Percentiles rank a stretch among this genome's conserved stretches.
These are phyloP conservation scores for Colletotrichum coccodes DNA, from an alignment of 2,329 filamentous ascomycete genomes.

Conservation along the genomic window DNA sequence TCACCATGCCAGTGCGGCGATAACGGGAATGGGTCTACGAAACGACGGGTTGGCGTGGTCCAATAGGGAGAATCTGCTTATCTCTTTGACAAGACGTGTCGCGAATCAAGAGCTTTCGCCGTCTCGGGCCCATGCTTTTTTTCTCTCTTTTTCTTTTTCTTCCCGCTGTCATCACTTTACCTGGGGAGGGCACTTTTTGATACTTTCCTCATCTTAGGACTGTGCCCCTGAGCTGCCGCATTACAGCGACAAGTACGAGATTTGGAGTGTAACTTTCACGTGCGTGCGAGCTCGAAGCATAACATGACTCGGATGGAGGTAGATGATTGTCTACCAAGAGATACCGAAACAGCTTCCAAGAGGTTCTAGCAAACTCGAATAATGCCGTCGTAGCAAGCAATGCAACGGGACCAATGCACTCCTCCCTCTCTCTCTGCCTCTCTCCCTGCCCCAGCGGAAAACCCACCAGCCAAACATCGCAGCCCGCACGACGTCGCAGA, in stretches of 20 bases:
- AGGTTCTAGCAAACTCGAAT: no score
- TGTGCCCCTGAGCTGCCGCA: background rate
- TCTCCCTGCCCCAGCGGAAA: no score
- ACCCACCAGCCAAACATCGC: background rate
- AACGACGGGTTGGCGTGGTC: background rate
- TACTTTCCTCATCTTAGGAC: background rate
- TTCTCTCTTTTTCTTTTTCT: background rate
- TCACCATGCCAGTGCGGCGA: constrained; percentile 16
- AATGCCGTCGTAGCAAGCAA: background rate
- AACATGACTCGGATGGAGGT: background rate
- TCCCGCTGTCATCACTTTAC: background rate
- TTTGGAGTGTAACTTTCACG: background rate
- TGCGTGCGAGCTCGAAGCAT: background rate
- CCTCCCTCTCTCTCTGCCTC: no score
- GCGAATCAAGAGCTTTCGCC: constrained; percentile 18
- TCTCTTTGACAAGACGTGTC: background rate
- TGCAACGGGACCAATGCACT: no score
- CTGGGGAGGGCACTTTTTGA: background rate
- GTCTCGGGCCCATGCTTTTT: constrained; percentile 13
- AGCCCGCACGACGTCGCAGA: constrained; percentile 10
- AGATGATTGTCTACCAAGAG: background rate
- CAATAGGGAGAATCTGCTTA: constrained; percentile 28
- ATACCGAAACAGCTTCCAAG: no score
- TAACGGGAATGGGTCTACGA: constrained; percentile 11
- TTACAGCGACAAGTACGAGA: background rate